Conservation (phyloP, 1,284 basidiomycete genomes). For the Rhodotorula sp. region DNA sequence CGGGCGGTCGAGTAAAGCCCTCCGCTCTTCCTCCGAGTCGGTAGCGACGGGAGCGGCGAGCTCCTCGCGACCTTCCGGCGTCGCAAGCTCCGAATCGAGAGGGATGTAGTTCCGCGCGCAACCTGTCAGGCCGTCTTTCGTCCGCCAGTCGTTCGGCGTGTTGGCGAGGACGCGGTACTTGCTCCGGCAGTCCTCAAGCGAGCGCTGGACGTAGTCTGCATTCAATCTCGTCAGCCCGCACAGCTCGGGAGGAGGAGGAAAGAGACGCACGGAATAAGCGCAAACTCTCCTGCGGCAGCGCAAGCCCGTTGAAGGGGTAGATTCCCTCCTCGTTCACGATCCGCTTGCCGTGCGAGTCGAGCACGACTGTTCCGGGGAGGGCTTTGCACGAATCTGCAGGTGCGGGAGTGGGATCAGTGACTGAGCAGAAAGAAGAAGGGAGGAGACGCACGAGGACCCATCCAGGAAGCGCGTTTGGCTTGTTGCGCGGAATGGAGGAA, state of each 20-base stretch:
- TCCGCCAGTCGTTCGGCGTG: conserved; percentile 30
- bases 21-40: conserved; percentile 2
- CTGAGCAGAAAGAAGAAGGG: neutral
- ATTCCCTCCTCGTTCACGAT: conserved; percentile 1
- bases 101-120: conserved; percentile 37
- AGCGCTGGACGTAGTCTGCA: conserved; percentile 34
- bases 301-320: conserved; percentile 27
- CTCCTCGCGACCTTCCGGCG: neutral
- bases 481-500: conserved; percentile 24
- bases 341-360: conserved; percentile 16
- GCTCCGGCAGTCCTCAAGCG: conserved; percentile 24
- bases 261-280: conserved; percentile 19
- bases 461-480: conserved; percentile 9
- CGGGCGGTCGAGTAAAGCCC: neutral
- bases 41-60: conserved; percentile 4
- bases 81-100: conserved; percentile 13
- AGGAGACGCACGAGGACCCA: conserved; percentile 26
- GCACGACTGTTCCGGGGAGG: conserved; percentile 15
- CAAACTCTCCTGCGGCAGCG: conserved; percentile 24
- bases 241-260: neutral
- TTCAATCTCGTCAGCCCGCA: too few relatives aligned
- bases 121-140: conserved; percentile 29
- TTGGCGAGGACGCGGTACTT: conserved; percentile 26
- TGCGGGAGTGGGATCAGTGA: accelerated
- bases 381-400: conserved; percentile 28